A percentile compares a stretch with the other conserved stretches of the same genome.
These are phyloP conservation scores for Alternaria sp. DNA, from an alignment of 2,329 filamentous ascomycete species.

Conservation along the genomic window DNA sequence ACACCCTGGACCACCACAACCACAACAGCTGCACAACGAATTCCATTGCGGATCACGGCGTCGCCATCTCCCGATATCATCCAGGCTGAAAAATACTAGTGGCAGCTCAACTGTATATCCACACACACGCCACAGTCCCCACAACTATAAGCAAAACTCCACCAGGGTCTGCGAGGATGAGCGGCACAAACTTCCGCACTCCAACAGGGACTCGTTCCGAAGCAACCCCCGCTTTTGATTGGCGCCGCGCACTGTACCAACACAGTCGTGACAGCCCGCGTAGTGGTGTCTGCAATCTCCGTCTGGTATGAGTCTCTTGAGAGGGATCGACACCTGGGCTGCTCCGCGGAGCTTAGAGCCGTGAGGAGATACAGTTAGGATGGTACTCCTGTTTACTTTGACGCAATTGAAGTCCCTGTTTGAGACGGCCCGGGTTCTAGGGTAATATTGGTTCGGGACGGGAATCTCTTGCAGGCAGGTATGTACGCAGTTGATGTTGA, in stretches of 20 bases:
- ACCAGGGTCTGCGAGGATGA: background rate
- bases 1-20: background rate
- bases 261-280: background rate
- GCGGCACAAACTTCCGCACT: background rate
- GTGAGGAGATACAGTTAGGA: background rate
- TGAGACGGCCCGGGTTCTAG: background rate
- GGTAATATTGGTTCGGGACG: background rate
- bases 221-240: background rate
- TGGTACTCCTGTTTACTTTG: background rate
- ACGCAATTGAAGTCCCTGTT: background rate
- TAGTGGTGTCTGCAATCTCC: background rate
- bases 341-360: background rate
- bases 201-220: background rate
- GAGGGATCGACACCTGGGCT: background rate
- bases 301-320: background rate
- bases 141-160: background rate
- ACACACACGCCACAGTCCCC: constrained; percentile 1
- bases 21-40: background rate
- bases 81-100: background rate
- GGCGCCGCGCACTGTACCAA: background rate
- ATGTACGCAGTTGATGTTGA: background rate
- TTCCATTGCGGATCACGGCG: background rate
- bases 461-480: background rate
- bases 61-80: background rate
- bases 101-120: background rate